A percentile compares a stretch with the other conserved stretches of the same genome.
These are phyloP conservation scores for Candida ipomoeae DNA, from an alignment of 805 yeast genomes.

Conservation along the genomic window DNA sequence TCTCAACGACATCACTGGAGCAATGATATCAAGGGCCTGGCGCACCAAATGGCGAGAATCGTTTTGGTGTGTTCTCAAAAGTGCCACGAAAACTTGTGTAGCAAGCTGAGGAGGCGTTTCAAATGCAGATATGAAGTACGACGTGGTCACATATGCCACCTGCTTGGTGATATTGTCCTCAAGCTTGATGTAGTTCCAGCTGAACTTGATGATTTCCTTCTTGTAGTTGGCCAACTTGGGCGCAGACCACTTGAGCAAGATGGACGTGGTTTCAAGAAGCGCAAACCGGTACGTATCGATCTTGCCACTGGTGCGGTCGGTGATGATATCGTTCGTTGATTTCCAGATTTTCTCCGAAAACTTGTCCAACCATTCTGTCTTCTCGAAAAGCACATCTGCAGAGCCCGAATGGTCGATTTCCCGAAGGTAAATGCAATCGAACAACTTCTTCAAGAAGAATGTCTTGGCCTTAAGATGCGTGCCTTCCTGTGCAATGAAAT, in stretches of 20 bases:
- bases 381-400: slow-evolving; percentile 43
- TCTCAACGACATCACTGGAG: slow-evolving; percentile 77
- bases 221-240: slow-evolving; percentile 52
- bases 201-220: slow-evolving; percentile 86
- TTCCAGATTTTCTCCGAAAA: slow-evolving; percentile 73
- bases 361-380: slow-evolving; percentile 58
- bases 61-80: slow-evolving; percentile 75
- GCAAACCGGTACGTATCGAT: slow-evolving; percentile 74
- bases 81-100: slow-evolving; percentile 87
- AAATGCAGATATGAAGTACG: slow-evolving; percentile 79
- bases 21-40: slow-evolving; percentile 82
- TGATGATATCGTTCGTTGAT: slow-evolving; percentile 48
- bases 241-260: slow-evolving; percentile 68
- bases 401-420: slow-evolving; percentile 52
- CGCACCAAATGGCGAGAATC: slow-evolving; percentile 81
- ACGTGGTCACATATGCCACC: slow-evolving; percentile 85
- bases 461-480: slow-evolving; percentile 51
- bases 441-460: slow-evolving; percentile 51
- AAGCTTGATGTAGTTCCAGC: slow-evolving; percentile 87
- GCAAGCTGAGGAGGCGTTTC: slow-evolving; percentile 88
- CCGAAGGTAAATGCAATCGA: slow-evolving; percentile 60
- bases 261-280: slow-evolving; percentile 74
- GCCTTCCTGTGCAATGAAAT: slow-evolving; percentile 40
- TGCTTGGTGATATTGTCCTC: slow-evolving; percentile 89
- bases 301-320: slow-evolving; percentile 57